phyloP scores from a whole-genome alignment of 306 rosid genomes.

The Acacia confusa region DNA sequence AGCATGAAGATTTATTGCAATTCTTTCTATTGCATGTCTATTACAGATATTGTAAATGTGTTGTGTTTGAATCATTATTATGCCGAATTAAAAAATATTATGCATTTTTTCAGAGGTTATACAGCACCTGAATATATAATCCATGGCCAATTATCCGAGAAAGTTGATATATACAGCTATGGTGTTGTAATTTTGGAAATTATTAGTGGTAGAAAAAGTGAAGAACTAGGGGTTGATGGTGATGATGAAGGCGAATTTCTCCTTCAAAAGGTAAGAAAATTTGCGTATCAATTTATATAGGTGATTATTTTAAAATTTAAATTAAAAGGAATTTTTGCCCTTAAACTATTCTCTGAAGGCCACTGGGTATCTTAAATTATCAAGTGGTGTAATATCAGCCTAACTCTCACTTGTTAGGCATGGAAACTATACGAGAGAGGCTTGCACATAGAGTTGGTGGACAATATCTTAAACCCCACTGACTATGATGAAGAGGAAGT shows the following conservation, averaged over 20 bases:
- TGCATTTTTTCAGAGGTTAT: neutral
- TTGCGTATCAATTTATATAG: neutral
- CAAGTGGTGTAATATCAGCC: no score
- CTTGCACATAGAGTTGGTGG: neutral
- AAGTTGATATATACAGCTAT: neutral
- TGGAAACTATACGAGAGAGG: neutral
- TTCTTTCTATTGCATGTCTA: neutral
- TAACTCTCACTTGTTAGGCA: neutral
- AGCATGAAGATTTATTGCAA: neutral
- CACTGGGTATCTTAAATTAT: no score
- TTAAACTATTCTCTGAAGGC: no score
- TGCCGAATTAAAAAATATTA: neutral
- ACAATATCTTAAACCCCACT: neutral
- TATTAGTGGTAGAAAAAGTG: neutral
- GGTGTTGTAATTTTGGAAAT: neutral
- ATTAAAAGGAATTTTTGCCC: no score
- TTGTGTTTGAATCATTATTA: neutral
- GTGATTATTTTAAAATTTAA: neutral
- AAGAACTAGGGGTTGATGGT: neutral
- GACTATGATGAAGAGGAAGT: neutral
- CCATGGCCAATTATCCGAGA: neutral
- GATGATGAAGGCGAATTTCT: neutral
- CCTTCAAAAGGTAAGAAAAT: neutral
- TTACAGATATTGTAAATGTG: neutral
- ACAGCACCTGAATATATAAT: neutral